A percentile compares a stretch with the other conserved stretches of the same genome.
Conservation (phyloP, 768 basidiomycete genomes). For the Tephrocybe sp. region DNA sequence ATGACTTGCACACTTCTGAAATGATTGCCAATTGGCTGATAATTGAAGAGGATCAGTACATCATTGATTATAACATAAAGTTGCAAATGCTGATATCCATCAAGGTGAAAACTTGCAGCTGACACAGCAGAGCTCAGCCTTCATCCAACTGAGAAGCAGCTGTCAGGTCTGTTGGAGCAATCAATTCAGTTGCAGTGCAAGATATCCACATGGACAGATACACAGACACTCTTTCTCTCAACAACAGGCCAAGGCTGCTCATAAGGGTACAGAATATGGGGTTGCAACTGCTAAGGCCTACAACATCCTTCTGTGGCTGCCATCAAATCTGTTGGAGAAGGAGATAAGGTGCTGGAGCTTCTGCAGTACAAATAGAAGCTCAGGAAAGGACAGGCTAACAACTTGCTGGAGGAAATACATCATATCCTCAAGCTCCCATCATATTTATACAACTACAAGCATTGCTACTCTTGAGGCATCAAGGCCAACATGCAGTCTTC, state of each 20-base stretch:
- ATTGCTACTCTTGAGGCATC: background rate
- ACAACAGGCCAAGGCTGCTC: background rate
- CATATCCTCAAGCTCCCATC: constrained; percentile 1
- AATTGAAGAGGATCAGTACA: constrained; percentile 4
- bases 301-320: background rate
- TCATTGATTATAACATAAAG: background rate
- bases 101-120: background rate
- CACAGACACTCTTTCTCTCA: background rate
- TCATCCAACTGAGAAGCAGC: constrained; percentile 4
- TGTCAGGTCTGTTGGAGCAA: background rate
- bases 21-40: constrained; percentile 5
- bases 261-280: background rate
- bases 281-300: background rate
- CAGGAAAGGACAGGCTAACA: background rate
- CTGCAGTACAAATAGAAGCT: constrained; percentile 2
- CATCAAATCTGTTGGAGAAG: background rate
- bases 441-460: constrained; percentile 13
- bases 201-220: background rate
- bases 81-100: background rate
- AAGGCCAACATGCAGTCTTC: background rate
- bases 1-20: background rate
- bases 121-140: constrained; percentile 1
- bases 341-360: background rate
- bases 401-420: constrained; percentile 1
- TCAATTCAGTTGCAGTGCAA: background rate